A percentile compares a stretch with the other conserved stretches of the same genome.
These are phyloP conservation scores for Backusella luteola DNA, from an alignment of 192 early-diverging fungal genomes.

Conservation along the genomic window DNA sequence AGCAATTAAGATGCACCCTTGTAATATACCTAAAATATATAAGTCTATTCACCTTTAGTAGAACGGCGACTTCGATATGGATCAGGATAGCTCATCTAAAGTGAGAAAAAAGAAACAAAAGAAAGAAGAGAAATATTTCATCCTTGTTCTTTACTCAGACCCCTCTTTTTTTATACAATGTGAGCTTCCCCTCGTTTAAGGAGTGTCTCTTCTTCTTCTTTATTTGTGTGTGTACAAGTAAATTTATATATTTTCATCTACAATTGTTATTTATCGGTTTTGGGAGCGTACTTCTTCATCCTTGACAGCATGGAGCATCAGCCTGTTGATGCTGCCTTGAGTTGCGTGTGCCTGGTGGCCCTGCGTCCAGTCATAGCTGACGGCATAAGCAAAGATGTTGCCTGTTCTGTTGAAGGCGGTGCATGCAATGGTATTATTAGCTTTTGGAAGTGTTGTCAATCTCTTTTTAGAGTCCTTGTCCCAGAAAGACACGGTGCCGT, in stretches of 20 bases:
- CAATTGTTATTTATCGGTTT: not conserved
- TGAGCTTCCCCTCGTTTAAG: not conserved
- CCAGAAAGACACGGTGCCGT: slow-evolving; percentile 88
- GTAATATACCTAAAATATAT: slow-evolving; percentile 8
- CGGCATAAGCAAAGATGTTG: slow-evolving; percentile 87
- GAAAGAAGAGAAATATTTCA: not conserved
- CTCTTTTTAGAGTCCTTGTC: slow-evolving; percentile 89
- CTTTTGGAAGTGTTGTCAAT: slow-evolving; percentile 69
- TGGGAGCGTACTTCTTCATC: slow-evolving; percentile 63
- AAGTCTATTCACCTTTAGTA: slow-evolving; percentile 14
- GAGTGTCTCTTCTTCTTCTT: not conserved
- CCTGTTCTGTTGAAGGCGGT: slow-evolving; percentile 79
- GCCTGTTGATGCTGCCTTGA: slow-evolving; percentile 57
- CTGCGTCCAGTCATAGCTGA: slow-evolving; percentile 82
- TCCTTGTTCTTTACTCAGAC: not conserved
- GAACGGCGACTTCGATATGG: slow-evolving; percentile 11
- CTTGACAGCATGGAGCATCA: slow-evolving; percentile 64
- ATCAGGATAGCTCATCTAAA: not conserved
- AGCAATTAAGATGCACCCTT: not conserved
- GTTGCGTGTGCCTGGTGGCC: slow-evolving; percentile 42
- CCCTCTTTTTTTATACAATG: not conserved
- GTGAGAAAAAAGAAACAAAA: not conserved
- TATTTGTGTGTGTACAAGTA: not conserved
- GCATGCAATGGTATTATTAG: slow-evolving; percentile 67
- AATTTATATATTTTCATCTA: not conserved